Base-by-base conservation (phyloP, 495 filamentous ascomycete genomes). In the Aspergillus cristatus region DNA sequence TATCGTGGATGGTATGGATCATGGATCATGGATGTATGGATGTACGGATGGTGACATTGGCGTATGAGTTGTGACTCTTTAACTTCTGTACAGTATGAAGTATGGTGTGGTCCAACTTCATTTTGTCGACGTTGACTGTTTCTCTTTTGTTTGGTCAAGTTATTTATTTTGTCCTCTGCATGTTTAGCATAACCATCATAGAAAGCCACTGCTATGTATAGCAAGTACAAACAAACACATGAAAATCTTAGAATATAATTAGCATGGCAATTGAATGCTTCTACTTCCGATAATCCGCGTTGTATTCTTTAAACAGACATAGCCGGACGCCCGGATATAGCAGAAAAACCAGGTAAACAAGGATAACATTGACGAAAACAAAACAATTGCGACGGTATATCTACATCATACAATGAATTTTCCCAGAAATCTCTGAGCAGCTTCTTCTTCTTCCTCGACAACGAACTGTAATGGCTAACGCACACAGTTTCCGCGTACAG, bases 311-410 rank as follows among this genome's bases (percentile, higher is more conserved):
- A n/a, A n/a, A n/a, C n/a, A n/a, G n/a, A n/a, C n/a, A n/a, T n/a
- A n/a, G n/a, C n/a, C n/a, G n/a, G n/a, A n/a, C n/a, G n/a, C n/a
- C n/a, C n/a, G n/a, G n/a, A n/a, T n/a, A n/a, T n/a, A n/a, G n/a
- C n/a, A n/a, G n/a, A n/a, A n/a, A n/a, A n/a, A n/a, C n/a, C n/a
- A n/a, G n/a, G 20, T 24, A 8, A 24, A 24, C 20, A 24, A 24
- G 20, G 8, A n/a, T n/a, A n/a, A n/a, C n/a, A n/a, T n/a, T n/a
- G 20, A 24, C 8, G 20, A 4, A 46, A 46, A 50, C 51, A 49
- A 54, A 49, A 52, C 45, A 37, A 40, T 36, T 20, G 42, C 35
- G 47, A 40, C 57, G 53, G 52, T 55, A 63, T 66, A 66, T 66
- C 62, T 66, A 66, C 62, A 65, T 35, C 40, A 38, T 51, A 47